These are phyloP conservation scores for Trichoderma parareesei DNA, from an alignment of 495 filamentous ascomycete species.

Conservation along the genomic window DNA sequence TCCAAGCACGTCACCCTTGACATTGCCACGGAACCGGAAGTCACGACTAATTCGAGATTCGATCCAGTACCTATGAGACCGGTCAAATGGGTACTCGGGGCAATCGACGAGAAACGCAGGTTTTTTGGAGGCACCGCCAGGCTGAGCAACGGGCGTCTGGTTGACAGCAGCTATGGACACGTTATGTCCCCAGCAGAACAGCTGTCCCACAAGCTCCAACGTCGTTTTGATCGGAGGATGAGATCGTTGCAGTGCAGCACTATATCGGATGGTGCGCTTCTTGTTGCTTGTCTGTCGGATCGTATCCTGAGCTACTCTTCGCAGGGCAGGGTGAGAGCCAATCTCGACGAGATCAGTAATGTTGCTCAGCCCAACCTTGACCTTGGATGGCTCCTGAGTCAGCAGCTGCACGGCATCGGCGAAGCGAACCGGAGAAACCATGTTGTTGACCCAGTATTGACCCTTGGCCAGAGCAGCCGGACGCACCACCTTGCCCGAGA, in stretches of 20 bases:
- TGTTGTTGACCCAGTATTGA: slow-evolving; percentile 38
- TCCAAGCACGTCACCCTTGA: slow-evolving; percentile 40
- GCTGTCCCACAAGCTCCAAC: slow-evolving; percentile 23
- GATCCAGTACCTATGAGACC: slow-evolving; percentile 30
- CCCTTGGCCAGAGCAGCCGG: slow-evolving; percentile 16
- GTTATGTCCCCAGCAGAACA: slow-evolving; percentile 25
- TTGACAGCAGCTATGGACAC: slow-evolving; percentile 19
- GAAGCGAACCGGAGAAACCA: slow-evolving; percentile 39
- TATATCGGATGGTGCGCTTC: slow-evolving; percentile 17
- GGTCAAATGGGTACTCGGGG: slow-evolving; percentile 35
- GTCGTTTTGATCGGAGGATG: slow-evolving; percentile 19
- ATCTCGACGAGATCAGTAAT: slow-evolving; percentile 39
- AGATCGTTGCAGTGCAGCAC: slow-evolving; percentile 22
- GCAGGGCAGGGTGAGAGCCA: slow-evolving; percentile 50
- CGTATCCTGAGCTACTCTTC: slow-evolving; percentile 41
- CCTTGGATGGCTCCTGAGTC: slow-evolving; percentile 14
- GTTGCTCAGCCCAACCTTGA: slow-evolving; percentile 9
- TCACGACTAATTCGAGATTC: slow-evolving; percentile 32
- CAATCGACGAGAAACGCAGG: slow-evolving; percentile 23
- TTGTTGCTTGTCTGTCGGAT: slow-evolving; percentile 19
- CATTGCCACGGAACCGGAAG: slow-evolving; percentile 30
- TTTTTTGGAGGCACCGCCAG: slow-evolving; percentile 14
- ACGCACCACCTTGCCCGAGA: slow-evolving; percentile 22
- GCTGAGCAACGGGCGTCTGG: slow-evolving; percentile 14
- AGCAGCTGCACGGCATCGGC: slow-evolving; percentile 25